Evolutionary conservation across 768 basidiomycete genomes (phyloP).

Genomic region (Pulveroboletus frians): DNA sequence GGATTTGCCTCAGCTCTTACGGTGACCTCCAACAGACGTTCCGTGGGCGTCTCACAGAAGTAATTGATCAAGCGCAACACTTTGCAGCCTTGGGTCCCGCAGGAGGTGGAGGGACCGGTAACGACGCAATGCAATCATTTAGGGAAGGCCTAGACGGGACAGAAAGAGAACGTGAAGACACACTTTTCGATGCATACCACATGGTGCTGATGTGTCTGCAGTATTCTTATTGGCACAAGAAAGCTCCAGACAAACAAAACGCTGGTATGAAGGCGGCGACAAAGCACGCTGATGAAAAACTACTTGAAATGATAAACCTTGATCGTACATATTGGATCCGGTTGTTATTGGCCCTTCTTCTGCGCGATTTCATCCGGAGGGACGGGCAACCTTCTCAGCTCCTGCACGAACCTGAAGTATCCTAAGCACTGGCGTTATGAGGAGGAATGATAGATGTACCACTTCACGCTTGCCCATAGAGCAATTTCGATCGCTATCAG

Average conservation of each 20-base stretch:
- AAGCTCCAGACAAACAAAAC: slow-evolving; percentile 68
- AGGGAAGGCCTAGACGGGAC: slow-evolving; percentile 90
- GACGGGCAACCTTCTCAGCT: slow-evolving; percentile 41
- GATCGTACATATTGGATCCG: not conserved
- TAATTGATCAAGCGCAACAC: slow-evolving; percentile 84
- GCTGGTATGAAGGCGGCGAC: slow-evolving; percentile 79
- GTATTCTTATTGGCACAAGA: slow-evolving; percentile 87
- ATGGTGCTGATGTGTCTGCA: slow-evolving; percentile 28
- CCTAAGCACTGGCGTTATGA: slow-evolving; percentile 5
- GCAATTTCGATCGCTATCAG: slow-evolving; percentile 61
- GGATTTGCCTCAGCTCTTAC: not conserved
- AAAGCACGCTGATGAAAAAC: slow-evolving; percentile 41
- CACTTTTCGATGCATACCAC: not conserved
- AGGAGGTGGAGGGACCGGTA: slow-evolving; percentile 47
- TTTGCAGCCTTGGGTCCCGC: slow-evolving; percentile 67
- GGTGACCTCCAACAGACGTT: slow-evolving; percentile 52
- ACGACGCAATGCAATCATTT: slow-evolving; percentile 67
- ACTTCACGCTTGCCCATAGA: slow-evolving; percentile 78
- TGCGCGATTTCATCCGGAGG: slow-evolving; percentile 12
- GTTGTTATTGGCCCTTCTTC: slow-evolving; percentile 25
- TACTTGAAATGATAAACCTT: not conserved
- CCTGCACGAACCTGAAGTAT: slow-evolving; percentile 57
- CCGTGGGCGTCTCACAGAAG: slow-evolving; percentile 67
- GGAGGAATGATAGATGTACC: slow-evolving; percentile 40
- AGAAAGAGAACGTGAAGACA: slow-evolving; percentile 79